A percentile compares a stretch with the other conserved stretches of the same genome.
These are phyloP conservation scores for Phialophora tarda DNA, from an alignment of 2,329 filamentous ascomycete genomes.

Conservation along the genomic window DNA sequence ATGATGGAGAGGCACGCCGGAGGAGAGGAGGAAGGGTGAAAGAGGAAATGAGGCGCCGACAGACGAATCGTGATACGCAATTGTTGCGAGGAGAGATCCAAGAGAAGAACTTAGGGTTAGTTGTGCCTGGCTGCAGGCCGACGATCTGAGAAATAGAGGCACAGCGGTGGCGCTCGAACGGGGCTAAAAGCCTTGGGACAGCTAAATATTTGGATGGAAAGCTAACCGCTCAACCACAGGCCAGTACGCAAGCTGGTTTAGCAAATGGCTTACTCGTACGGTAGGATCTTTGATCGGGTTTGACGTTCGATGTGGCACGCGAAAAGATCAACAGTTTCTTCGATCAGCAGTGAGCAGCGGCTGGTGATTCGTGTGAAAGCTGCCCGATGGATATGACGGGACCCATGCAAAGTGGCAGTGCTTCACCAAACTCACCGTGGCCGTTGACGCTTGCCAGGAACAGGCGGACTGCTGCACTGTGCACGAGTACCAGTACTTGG, in stretches of 20 bases:
- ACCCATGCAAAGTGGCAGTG: slow-evolving; percentile 1
- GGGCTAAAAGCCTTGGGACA: not conserved
- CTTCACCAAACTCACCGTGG: not conserved
- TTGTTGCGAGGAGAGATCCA: slow-evolving; percentile 6
- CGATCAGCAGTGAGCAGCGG: slow-evolving; percentile 1
- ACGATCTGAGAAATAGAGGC: slow-evolving; percentile 5
- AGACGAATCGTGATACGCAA: slow-evolving; percentile 13
- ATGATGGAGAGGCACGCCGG: slow-evolving; percentile 5
- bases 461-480: not conserved
- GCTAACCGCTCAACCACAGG: slow-evolving; percentile 4
- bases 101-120: slow-evolving; percentile 1
- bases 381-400: not conserved
- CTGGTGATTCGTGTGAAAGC: not conserved
- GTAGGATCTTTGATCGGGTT: not conserved
- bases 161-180: not conserved
- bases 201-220: not conserved
- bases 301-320: not conserved
- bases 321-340: slow-evolving; percentile 4
- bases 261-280: not conserved
- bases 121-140: slow-evolving; percentile 2
- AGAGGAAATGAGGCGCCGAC: slow-evolving; percentile 8
- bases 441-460: not conserved
- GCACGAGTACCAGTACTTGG: no score
- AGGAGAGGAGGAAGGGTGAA: slow-evolving; percentile 8
- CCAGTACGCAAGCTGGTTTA: not conserved